phyloP scores from a whole-genome alignment of 345 rosid genomes.

The Syzygium jambos region DNA sequence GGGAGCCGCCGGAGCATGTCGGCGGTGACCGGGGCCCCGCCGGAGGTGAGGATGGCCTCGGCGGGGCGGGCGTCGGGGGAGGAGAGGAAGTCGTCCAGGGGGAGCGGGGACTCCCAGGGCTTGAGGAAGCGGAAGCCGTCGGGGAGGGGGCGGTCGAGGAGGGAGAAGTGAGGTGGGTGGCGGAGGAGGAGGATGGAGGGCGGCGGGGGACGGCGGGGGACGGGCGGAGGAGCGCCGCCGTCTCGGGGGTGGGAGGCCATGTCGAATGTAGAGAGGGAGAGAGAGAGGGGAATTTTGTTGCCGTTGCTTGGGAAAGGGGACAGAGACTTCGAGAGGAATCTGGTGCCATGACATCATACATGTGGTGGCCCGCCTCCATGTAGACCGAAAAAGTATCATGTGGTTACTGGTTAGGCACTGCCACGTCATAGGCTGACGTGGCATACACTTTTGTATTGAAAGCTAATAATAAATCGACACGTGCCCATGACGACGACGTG shows the following conservation, averaged over 20 bases:
- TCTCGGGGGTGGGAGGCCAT: not conserved
- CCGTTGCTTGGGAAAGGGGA: not conserved
- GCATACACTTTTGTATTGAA: too few species aligned
- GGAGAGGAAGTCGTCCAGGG: slow-evolving; percentile 23
- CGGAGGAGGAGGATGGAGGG: slow-evolving; percentile 1
- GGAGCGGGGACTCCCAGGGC: slow-evolving; percentile 22
- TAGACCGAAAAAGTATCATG: too few species aligned
- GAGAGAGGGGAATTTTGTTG: not conserved
- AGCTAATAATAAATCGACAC: too few species aligned
- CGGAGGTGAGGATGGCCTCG: slow-evolving; percentile 23
- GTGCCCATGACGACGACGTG: too few species aligned
- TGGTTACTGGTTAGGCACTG: too few species aligned
- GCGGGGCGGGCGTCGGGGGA: slow-evolving; percentile 18
- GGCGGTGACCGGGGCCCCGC: slow-evolving; percentile 7
- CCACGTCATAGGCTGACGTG: too few species aligned
- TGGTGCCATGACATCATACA: not conserved
- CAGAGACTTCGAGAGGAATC: not conserved
- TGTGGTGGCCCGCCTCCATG: not conserved
- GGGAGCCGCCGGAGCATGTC: slow-evolving; percentile 20
- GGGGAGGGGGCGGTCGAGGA: not conserved
- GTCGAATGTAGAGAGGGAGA: not conserved
- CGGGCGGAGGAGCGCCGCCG: not conserved
- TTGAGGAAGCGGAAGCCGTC: slow-evolving; percentile 20
- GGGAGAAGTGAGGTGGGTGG: slow-evolving; percentile 1
- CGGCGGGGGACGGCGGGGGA: not conserved